Evolutionary conservation across 768 basidiomycete species (phyloP), one percentile per base, ranked within the genome.

Genomic region (Tricholoma terreum): DNA sequence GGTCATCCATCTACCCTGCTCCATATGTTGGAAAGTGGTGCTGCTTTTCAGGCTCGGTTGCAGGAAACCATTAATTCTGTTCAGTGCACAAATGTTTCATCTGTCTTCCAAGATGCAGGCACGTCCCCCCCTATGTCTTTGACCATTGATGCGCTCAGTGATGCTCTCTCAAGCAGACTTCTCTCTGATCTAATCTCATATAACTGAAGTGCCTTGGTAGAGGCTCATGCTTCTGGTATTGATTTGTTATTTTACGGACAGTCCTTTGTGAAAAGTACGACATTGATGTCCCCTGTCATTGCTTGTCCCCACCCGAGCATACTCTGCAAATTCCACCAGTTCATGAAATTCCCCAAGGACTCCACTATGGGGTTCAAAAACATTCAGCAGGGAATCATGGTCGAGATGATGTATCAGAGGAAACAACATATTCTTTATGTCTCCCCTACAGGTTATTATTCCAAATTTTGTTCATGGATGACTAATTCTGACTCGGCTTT

Each of bases 381-480:
- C 12, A 30, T 33, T 30, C 50, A 51, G 34, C 50, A 51, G 50
- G 50, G 24, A 50, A 36, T 57, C 8, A 27, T 58, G 36, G 19
- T 33, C 8, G 61, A 63, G 17, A 19, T 43, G n/a, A n/a, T n/a
- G n/a, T n/a, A n/a, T n/a, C n/a, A n/a, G n/a, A n/a, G n/a, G 2
- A 2, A 58, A 15, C 11, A 50, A 11, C 50, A 60, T 17, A 43
- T 64, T 17, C 4, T 54, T 11, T 54, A 57, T 45, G 27, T 61
- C 19, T 57, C 54, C 3, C 46, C 57, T 11, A 60, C 58, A 0
- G 54, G 54, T 51, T 17, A 43, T 12, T 24, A 14, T 34, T 45
- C n/a, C n/a, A n/a, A n/a, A n/a, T n/a, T n/a, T n/a, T n/a, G n/a
- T n/a, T n/a, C n/a, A n/a, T n/a, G n/a, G n/a, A n/a, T n/a, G n/a